Conservation (phyloP, 1,139 yeast genomes). For the Debaryomyces nepalensis region DNA sequence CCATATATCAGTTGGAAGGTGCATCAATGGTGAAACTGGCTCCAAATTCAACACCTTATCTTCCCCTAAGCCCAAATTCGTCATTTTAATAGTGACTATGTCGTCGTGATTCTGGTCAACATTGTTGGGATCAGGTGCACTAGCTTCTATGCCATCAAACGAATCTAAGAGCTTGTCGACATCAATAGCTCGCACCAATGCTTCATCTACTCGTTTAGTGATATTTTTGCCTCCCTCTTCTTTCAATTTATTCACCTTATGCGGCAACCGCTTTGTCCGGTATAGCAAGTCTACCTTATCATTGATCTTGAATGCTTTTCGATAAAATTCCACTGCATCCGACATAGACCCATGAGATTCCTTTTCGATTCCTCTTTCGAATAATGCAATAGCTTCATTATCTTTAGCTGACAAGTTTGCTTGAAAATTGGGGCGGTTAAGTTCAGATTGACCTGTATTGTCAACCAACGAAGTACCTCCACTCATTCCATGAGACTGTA, state of each 20-base stretch:
- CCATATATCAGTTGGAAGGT: conserved; percentile 70
- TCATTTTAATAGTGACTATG: conserved; percentile 31
- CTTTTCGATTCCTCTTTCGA: conserved; percentile 72
- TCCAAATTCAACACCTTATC: conserved; percentile 24
- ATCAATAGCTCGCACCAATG: conserved; percentile 40
- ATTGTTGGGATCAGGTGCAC: conserved; percentile 32
- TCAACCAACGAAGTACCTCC: conserved; percentile 16
- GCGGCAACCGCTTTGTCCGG: conserved; percentile 52
- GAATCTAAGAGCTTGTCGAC: conserved; percentile 39
- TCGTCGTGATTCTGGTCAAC: conserved; percentile 24
- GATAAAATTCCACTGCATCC: conserved; percentile 76
- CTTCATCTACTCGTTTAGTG: conserved; percentile 35
- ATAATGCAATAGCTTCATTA: conserved; percentile 58
- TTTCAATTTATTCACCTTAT: conserved; percentile 27
- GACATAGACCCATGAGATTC: conserved; percentile 77
- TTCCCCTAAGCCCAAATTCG: conserved; percentile 39
- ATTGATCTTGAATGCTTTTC: conserved; percentile 71
- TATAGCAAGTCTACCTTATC: conserved; percentile 72
- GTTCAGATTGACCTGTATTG: neutral
- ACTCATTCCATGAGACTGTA: conserved; percentile 14
- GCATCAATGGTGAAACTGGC: conserved; percentile 60
- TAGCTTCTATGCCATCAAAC: conserved; percentile 34
- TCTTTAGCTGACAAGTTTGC: conserved; percentile 21
- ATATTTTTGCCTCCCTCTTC: conserved; percentile 38
- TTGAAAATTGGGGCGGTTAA: neutral